Evolutionary conservation across 176 grass and related monocot species (phyloP).

Genomic region (Aegilops speltoides): DNA sequence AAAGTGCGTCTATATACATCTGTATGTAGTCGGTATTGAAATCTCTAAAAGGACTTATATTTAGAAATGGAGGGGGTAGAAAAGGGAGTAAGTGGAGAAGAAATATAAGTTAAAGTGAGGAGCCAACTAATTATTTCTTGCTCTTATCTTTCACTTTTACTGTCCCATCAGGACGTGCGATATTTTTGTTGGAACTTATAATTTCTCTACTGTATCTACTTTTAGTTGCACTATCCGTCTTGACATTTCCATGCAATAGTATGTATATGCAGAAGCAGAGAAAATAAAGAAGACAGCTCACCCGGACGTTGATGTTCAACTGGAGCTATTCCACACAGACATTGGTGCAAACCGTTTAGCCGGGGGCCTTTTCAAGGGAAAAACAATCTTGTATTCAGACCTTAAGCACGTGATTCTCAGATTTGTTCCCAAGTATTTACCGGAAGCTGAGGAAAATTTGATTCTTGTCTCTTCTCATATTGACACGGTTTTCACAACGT

Average conservation of each 20-base stretch:
- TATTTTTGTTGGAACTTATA: conserved; percentile 5
- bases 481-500: conserved; percentile 93
- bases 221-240: conserved; percentile 32
- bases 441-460: conserved; percentile 77
- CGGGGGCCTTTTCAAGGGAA: conserved; percentile 78
- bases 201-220: conserved; percentile 10
- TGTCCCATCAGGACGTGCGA: background rate
- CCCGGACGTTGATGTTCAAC: conserved; percentile 96
- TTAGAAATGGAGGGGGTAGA: background rate
- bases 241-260: conserved; percentile 72
- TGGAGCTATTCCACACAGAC: conserved; percentile 88
- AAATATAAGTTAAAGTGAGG: conserved; percentile 3
- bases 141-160: background rate
- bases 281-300: conserved; percentile 91
- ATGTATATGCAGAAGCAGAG: conserved; percentile 93
- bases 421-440: conserved; percentile 92
- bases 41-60: too few species aligned
- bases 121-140: background rate
- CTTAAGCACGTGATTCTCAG: conserved; percentile 87
- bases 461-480: conserved; percentile 97
- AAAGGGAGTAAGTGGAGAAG: background rate
- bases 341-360: conserved; percentile 66
- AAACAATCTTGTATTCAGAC: conserved; percentile 91
- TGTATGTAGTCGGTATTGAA: too few species aligned
- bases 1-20: too few species aligned